These are phyloP conservation scores for Pleurotus djamor DNA, from an alignment of 768 basidiomycete species.

Conservation along the genomic window DNA sequence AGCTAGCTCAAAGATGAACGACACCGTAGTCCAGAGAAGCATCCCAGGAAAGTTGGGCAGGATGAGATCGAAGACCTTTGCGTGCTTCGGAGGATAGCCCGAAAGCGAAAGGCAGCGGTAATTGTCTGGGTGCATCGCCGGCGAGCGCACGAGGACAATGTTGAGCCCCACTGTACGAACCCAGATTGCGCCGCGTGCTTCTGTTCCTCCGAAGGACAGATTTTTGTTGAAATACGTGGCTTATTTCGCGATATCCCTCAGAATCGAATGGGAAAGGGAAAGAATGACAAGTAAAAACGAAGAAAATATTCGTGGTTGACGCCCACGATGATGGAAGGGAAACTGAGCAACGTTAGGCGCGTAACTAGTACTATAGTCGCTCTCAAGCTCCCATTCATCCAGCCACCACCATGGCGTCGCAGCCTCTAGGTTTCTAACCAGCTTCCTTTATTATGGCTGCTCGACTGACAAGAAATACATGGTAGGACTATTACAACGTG, in stretches of 20 bases:
- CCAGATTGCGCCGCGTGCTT: constrained; percentile 19
- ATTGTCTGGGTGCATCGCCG: constrained; percentile 31
- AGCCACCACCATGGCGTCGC: too few species aligned
- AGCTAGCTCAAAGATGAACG: constrained; percentile 9
- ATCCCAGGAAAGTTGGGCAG: constrained; percentile 57
- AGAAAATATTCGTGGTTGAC: too few species aligned
- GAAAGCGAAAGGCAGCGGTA: constrained; percentile 21
- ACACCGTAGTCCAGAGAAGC: constrained; percentile 9
- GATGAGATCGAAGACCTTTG: constrained; percentile 43
- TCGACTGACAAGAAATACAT: too few species aligned
- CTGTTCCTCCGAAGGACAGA: constrained; percentile 23
- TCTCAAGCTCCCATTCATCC: too few species aligned
- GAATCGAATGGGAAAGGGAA: too few species aligned
- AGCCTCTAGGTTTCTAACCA: too few species aligned
- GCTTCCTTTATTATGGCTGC: too few species aligned
- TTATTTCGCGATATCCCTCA: too few species aligned
- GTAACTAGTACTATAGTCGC: too few species aligned
- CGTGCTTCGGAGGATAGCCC: constrained; percentile 18
- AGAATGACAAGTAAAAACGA: too few species aligned
- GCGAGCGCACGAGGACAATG: constrained; percentile 22
- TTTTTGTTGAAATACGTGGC: constrained; percentile 47
- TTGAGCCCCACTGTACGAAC: constrained; percentile 25
- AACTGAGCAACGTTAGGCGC: too few species aligned
- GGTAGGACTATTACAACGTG: neutral
- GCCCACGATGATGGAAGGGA: too few species aligned